These are phyloP conservation scores for Coniophora puteana DNA, from an alignment of 1,284 basidiomycete species.

Conservation along the genomic window DNA sequence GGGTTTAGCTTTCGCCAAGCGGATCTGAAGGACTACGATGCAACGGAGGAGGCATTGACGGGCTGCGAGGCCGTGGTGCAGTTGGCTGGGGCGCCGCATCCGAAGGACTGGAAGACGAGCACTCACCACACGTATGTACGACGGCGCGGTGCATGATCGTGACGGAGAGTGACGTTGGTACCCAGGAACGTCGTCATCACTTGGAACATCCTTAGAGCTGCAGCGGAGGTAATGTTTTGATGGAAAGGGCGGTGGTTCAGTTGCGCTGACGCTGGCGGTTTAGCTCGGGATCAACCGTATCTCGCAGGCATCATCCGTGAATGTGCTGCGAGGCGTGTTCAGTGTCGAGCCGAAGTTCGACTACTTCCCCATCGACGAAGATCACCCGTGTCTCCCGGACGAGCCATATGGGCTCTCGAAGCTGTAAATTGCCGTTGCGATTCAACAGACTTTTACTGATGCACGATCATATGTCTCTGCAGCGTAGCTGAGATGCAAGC, in stretches of 20 bases:
- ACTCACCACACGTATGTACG: conserved; percentile 54
- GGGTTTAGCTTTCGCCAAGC: conserved; percentile 41
- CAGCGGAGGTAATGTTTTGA: conserved; percentile 58
- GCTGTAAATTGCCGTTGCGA: conserved; percentile 54
- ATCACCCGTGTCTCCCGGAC: conserved; percentile 64
- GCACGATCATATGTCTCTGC: conserved; percentile 7
- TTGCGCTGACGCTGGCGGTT: no score
- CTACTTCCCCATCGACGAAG: conserved; percentile 73
- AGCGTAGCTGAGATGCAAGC: conserved; percentile 69
- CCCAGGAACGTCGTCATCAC: conserved; percentile 62
- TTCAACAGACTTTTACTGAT: not conserved
- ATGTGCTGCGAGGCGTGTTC: conserved; percentile 57
- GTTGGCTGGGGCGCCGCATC: conserved; percentile 36
- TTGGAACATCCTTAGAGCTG: conserved; percentile 65
- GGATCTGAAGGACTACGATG: conserved; percentile 51
- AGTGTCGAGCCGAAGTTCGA: conserved; percentile 46
- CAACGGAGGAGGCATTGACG: conserved; percentile 37
- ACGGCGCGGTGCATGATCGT: not conserved
- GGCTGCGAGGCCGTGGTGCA: conserved; percentile 59
- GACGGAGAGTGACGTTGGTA: not conserved
- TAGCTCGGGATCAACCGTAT: conserved; percentile 63
- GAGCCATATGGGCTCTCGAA: conserved; percentile 77
- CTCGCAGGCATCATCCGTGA: conserved; percentile 69
- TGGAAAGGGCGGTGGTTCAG: no score
- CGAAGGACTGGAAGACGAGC: conserved; percentile 40